phyloP scores from a whole-genome alignment of 2,329 filamentous ascomycete species.

The Leptoxyphium fumago region DNA sequence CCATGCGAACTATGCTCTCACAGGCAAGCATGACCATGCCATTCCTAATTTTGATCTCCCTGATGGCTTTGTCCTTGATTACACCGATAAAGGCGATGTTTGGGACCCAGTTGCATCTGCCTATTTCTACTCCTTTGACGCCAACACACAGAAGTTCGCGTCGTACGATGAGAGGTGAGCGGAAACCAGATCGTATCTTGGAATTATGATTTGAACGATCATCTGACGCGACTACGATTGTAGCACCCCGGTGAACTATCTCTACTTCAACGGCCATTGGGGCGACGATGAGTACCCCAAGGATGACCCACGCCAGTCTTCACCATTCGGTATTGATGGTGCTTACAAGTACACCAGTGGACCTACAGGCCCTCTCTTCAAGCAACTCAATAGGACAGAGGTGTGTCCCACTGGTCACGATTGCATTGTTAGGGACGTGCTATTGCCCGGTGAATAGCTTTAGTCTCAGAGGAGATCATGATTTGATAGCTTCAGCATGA shows the following conservation, averaged over 20 bases:
- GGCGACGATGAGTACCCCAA: slow-evolving; percentile 45
- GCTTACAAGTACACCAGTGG: slow-evolving; percentile 38
- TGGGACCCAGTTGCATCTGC: slow-evolving; percentile 47
- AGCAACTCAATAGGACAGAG: slow-evolving; percentile 39
- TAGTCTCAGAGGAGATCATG: no score
- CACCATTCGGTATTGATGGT: slow-evolving; percentile 22
- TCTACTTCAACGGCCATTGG: slow-evolving; percentile 45
- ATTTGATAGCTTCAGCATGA: no score
- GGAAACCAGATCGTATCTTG: neutral
- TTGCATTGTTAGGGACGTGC: slow-evolving; percentile 19
- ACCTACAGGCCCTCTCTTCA: slow-evolving; percentile 47
- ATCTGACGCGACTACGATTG: slow-evolving; percentile 6
- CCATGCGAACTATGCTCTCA: slow-evolving; percentile 49
- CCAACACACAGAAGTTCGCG: slow-evolving; percentile 25
- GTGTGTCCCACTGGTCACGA: slow-evolving; percentile 40
- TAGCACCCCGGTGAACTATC: slow-evolving; percentile 35
- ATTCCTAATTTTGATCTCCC: slow-evolving; percentile 47
- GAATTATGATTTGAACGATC: no score
- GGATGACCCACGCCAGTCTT: slow-evolving; percentile 35
- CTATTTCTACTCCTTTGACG: slow-evolving; percentile 41
- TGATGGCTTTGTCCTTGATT: slow-evolving; percentile 37
- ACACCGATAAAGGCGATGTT: slow-evolving; percentile 37
- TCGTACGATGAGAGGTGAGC: slow-evolving; percentile 26
- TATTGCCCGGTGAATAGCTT: neutral
- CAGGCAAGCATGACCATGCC: slow-evolving; percentile 46